Base-by-base conservation (phyloP, 2,329 filamentous ascomycete species). In the Exophiala sideris region DNA sequence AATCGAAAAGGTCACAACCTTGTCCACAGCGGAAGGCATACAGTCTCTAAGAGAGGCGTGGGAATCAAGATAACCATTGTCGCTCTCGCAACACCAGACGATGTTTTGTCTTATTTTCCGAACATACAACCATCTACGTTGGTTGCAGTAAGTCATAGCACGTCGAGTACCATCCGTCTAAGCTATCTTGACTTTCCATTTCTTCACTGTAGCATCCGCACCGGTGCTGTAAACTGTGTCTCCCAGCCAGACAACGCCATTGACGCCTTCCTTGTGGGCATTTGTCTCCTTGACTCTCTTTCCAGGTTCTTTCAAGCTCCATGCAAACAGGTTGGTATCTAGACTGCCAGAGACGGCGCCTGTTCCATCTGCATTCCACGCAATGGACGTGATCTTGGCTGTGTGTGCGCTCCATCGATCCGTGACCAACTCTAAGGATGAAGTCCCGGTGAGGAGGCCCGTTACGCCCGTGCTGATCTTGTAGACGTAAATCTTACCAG, bases 261-360 rank as follows among this genome's bases (percentile, higher is more conserved):
- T 90, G 14, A 97, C 91, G 8, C 94, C 94, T 67, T 97, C 94
- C 74, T 96, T 96, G 75, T 99, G 94, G 46, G 92, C 91, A 67
- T 96, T 95, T 18, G 84, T 74, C 11, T 85, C 86, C 76, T 94
- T 92, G 62, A 95, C 82, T 62, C 92, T 82, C 71, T 88, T 88
- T 2, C 89, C 91, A 0, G 92, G 92, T 68, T 89, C 88, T 40
- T 77, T 75, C 52, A 96, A 72, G 69, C 89, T 96, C 90, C 94
- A 99, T 29, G 96, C 85, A 68, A 89, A 91, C 16, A 99, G 81
- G 66, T 95, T 91, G 0, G 92, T 96, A 69, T 99, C 94, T 46
- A 99, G 75, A 42, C 84, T 87, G 10, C 91, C 92, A 68, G 88
- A 95, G 16, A 84, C 89, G 2, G 91, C 86, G 67, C 91, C 88